Evolutionary conservation across 2,329 filamentous ascomycete species (phyloP).

Genomic region (Colletotrichum falcatum): DNA sequence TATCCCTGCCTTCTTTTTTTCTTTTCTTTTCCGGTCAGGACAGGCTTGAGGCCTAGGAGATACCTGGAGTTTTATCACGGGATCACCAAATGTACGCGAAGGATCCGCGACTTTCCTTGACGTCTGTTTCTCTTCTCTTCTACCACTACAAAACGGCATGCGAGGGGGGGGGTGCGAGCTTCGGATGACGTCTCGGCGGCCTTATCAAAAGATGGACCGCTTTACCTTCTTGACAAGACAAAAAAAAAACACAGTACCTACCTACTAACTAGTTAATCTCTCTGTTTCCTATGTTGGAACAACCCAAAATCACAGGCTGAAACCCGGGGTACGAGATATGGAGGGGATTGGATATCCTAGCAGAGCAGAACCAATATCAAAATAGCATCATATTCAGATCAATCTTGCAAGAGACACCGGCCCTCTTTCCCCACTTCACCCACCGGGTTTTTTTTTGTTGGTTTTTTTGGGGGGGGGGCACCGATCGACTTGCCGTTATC

Average conservation of each 20-base stretch:
- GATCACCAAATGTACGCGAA: constrained; percentile 22
- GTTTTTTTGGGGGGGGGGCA: too few relatives aligned
- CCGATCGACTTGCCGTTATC: background rate
- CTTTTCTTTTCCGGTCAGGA: background rate
- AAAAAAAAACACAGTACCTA: background rate
- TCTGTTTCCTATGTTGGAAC: constrained; percentile 22
- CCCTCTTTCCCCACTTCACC: background rate
- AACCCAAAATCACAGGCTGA: constrained; percentile 37
- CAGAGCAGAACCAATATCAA: constrained; percentile 34
- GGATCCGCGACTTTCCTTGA: constrained; percentile 10
- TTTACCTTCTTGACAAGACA: constrained; percentile 2
- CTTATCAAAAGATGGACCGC: constrained; percentile 2
- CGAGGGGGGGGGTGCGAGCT: constrained; percentile 31
- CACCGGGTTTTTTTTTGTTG: too few relatives aligned
- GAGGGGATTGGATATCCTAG: constrained; percentile 28
- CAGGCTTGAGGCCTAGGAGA: constrained; percentile 19
- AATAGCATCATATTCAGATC: constrained; percentile 15
- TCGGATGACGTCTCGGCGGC: background rate
- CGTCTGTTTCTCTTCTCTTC: constrained; percentile 4
- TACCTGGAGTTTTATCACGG: constrained; percentile 26
- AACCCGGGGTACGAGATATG: constrained; percentile 31
- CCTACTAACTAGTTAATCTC: constrained; percentile 24
- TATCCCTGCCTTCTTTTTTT: background rate
- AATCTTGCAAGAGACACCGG: background rate
- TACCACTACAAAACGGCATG: constrained; percentile 9